These are phyloP conservation scores for Nemania sp. DNA, from an alignment of 2,329 filamentous ascomycete species.

Conservation along the genomic window DNA sequence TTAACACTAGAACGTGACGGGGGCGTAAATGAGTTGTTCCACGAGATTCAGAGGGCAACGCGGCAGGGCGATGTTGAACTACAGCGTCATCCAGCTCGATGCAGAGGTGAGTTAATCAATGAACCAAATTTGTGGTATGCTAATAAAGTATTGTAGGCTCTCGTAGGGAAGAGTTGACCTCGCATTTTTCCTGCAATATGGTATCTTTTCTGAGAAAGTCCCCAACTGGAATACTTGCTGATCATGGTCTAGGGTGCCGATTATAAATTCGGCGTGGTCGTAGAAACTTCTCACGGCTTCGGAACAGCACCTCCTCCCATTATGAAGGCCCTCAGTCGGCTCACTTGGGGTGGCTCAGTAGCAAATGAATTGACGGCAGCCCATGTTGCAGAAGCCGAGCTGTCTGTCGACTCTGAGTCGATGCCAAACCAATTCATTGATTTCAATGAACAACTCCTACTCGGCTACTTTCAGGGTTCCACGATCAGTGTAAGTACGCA, in stretches of 20 bases:
- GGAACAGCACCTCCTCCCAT: constrained; percentile 52
- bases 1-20: constrained; percentile 51
- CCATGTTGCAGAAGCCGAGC: constrained; percentile 11
- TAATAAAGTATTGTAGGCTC: constrained; percentile 35
- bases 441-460: constrained; percentile 66
- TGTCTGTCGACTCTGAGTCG: constrained; percentile 13
- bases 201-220: constrained; percentile 37
- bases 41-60: constrained; percentile 44
- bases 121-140: constrained; percentile 21
- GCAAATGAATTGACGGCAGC: constrained; percentile 41
- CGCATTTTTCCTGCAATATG: constrained; percentile 58
- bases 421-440: constrained; percentile 40
- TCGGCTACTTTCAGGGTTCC: constrained; percentile 65
- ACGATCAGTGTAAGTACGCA: constrained; percentile 54
- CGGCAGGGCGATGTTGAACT: constrained; percentile 47
- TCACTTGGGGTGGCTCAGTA: constrained; percentile 58
- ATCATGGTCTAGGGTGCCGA: constrained; percentile 55
- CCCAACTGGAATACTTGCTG: constrained; percentile 24
- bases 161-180: constrained; percentile 49
- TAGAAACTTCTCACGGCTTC: constrained; percentile 53
- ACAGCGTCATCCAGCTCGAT: constrained; percentile 45
- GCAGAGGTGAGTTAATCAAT: constrained; percentile 38
- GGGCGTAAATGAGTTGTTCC: constrained; percentile 66
- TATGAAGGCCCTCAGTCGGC: constrained; percentile 51
- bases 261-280: constrained; percentile 67